phyloP scores from a whole-genome alignment of 306 rosid species.

The Inga oerstediana region DNA sequence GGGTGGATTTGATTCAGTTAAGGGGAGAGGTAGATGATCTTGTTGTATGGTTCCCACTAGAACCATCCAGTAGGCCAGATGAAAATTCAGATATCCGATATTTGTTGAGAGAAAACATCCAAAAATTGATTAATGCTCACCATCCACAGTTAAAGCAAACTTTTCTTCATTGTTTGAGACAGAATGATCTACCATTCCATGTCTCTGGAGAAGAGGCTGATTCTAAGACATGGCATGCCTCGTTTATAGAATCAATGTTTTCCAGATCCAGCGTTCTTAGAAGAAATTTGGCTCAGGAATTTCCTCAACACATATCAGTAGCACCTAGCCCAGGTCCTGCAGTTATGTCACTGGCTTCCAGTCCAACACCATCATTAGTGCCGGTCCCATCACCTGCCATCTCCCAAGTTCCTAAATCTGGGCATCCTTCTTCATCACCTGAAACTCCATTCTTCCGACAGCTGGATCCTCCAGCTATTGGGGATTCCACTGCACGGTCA shows the following conservation, averaged over 20 bases:
- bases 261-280: constrained; percentile 41
- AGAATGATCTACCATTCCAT: constrained; percentile 37
- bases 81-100: constrained; percentile 41
- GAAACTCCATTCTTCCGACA: constrained; percentile 13
- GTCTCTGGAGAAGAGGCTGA: constrained; percentile 56
- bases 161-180: constrained; percentile 68
- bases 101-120: constrained; percentile 45
- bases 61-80: constrained; percentile 34
- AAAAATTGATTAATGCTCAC: constrained; percentile 45
- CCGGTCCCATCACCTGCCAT: background rate
- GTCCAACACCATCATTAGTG: background rate
- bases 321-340: constrained; percentile 31
- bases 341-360: constrained; percentile 22
- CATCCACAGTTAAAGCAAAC: constrained; percentile 58
- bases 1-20: constrained; percentile 59
- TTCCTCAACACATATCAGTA: constrained; percentile 34
- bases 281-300: constrained; percentile 59
- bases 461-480: background rate
- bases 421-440: constrained; percentile 18
- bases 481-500: background rate
- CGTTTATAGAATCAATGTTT: constrained; percentile 41
- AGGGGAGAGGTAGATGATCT: constrained; percentile 46
- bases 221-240: constrained; percentile 51
- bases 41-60: constrained; percentile 49
- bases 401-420: constrained; percentile 22